Evolutionary conservation across 176 grass and related monocot species (phyloP), one percentile per base, ranked within the genome.

Genomic region (Puya raimondii): DNA sequence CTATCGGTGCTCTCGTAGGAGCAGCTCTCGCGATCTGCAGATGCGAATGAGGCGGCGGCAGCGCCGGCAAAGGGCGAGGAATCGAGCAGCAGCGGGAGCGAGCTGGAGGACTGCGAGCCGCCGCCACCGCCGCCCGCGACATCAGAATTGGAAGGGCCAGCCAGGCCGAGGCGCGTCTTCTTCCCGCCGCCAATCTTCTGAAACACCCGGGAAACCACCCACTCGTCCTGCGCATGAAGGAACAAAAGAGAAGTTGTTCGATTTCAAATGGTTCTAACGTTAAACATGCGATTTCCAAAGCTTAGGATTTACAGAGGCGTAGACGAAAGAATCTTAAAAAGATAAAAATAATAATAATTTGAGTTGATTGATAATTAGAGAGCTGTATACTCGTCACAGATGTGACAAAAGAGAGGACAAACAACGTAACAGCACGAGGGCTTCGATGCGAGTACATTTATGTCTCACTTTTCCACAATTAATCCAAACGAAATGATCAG

Each of bases 181-280:
- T 78, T 78, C 27, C 54, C 82, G 27, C 74, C 67, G 53, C 79
- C 80, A 20, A 77, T 79, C 72, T 99, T 99, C 69, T 86, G 84
- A 77, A 99, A 93, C 57, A 99, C 78, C 71, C 85, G 74, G 0
- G 87, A 81, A 27, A 99, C 82, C 49, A 99, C 94, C 94, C 94
- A 99, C 81, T 99, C 94, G 5, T 99, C 94, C 94, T 99, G 72
- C 0, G 68, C 10, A 21, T 27, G 16, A 18, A 22, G 27, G 14
- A 53, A 14, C 72, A 82, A 53, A 50, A 12, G n/a, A n/a, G n/a
- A n/a, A n/a, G 4, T 29, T 29, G 27, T 33, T 33, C 29, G 29
- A 33, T 33, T 33, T 33, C 29, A 33, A 33, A 33, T 33, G 29
- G 3, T 33, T 33, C 29, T 33, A 33, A 33, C 29, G 29, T 33